These are phyloP conservation scores for Plasmopara viticola DNA, from an alignment of 352 stramenopile genomes.

Conservation along the genomic window DNA sequence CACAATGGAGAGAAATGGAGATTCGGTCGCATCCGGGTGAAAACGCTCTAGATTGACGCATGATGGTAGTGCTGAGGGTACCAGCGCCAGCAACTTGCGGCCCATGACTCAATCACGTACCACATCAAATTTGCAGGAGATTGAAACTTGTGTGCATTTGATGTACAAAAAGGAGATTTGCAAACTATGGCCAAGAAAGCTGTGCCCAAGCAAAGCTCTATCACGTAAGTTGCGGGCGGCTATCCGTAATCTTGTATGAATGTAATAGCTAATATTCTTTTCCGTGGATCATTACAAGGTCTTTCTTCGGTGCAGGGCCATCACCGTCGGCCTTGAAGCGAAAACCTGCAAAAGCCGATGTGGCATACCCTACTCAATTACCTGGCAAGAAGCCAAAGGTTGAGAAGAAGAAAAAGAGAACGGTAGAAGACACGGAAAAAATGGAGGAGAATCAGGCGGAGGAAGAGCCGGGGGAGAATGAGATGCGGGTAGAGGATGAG, in stretches of 20 bases:
- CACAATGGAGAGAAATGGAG: conserved; percentile 41
- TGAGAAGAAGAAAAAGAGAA: conserved; percentile 15
- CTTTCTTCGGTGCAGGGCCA: conserved; percentile 47
- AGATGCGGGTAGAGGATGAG: conserved; percentile 23
- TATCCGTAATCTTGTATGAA: neutral
- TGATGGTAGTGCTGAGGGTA: conserved; percentile 31
- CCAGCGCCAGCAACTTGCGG: conserved; percentile 43
- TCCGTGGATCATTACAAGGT: conserved; percentile 13
- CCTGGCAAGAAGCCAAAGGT: conserved; percentile 1
- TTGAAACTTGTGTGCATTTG: conserved; percentile 1
- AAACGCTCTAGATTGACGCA: conserved; percentile 49
- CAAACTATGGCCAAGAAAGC: conserved; percentile 29
- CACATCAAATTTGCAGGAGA: neutral
- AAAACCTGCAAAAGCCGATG: conserved; percentile 19
- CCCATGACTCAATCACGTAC: conserved; percentile 20
- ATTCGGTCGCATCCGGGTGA: conserved; percentile 51
- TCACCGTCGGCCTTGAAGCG: conserved; percentile 21
- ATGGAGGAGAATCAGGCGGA: conserved; percentile 10
- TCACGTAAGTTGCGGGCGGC: conserved; percentile 35
- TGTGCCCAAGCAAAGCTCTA: conserved; percentile 47
- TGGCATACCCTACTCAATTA: conserved; percentile 1
- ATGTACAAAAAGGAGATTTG: conserved; percentile 1
- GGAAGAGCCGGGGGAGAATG: conserved; percentile 23
- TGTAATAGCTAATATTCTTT: neutral
- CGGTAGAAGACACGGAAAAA: conserved; percentile 2